Percentiles rank a stretch among this genome's conserved stretches.
Conservation (phyloP, 1,139 yeast species). For the Candida frijolesensis region DNA sequence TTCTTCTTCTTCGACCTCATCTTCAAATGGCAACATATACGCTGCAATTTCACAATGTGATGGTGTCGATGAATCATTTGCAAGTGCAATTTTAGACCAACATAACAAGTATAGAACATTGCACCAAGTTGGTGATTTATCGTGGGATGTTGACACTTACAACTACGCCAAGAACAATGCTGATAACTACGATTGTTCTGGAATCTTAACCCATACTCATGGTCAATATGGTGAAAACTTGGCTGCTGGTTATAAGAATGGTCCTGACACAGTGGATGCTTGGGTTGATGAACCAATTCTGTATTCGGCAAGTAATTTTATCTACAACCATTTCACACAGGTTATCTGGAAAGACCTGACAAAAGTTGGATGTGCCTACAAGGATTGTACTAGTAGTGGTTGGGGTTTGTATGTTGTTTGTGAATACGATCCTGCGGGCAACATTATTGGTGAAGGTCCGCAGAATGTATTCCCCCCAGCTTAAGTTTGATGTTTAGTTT, state of each 20-base stretch:
- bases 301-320: constrained; percentile 39
- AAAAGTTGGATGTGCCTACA: constrained; percentile 74
- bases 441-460: constrained; percentile 47
- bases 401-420: constrained; percentile 57
- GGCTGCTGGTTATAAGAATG: constrained; percentile 69
- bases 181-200: constrained; percentile 69
- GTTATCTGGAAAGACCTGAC: constrained; percentile 77
- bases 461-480: constrained; percentile 49
- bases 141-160: constrained; percentile 68
- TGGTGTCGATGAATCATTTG: constrained; percentile 32
- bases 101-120: constrained; percentile 60
- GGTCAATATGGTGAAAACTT: constrained; percentile 87
- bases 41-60: constrained; percentile 27
- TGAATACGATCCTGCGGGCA: constrained; percentile 56
- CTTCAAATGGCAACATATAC: constrained; percentile 19
- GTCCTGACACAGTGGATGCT: constrained; percentile 63
- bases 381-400: constrained; percentile 46
- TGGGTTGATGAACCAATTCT: constrained; percentile 74
- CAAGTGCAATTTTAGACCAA: constrained; percentile 39
- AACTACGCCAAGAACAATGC: constrained; percentile 72
- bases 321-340: constrained; percentile 81
- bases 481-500: neutral
- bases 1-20: constrained; percentile 14
- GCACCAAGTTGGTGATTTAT: constrained; percentile 58
- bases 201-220: constrained; percentile 71